Percentiles rank a stretch among this genome's conserved stretches.
Conservation (phyloP, 2,329 filamentous ascomycete genomes). For the Coniella vitis region DNA sequence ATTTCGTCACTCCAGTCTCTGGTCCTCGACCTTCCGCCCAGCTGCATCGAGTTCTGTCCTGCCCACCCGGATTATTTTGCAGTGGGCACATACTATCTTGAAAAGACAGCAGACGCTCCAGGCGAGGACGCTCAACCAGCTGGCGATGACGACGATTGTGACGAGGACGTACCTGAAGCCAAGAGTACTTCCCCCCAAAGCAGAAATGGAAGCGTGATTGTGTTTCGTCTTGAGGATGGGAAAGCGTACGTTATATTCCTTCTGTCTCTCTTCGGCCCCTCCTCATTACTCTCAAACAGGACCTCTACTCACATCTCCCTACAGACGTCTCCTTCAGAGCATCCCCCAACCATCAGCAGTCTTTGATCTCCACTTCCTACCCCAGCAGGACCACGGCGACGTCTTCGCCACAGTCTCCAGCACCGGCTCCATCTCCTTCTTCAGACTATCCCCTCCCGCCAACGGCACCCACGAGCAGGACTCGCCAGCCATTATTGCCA, state of each 20-base stretch:
- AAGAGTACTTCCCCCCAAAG: conserved; percentile 41
- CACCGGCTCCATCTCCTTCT: conserved; percentile 63
- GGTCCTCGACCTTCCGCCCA: conserved; percentile 61
- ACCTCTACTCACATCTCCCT: conserved; percentile 17
- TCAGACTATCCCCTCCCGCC: conserved; percentile 37
- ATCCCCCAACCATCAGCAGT: conserved; percentile 63
- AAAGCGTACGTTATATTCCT: conserved; percentile 46
- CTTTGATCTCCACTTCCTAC: conserved; percentile 78
- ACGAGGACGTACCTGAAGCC: conserved; percentile 21
- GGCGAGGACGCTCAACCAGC: neutral
- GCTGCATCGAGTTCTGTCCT: conserved; percentile 70
- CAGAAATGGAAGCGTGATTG: conserved; percentile 66
- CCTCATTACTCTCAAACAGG: conserved; percentile 4
- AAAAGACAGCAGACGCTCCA: conserved; percentile 34
- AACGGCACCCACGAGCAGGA: neutral
- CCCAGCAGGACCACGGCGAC: conserved; percentile 34
- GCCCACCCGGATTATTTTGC: conserved; percentile 58
- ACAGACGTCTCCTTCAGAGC: conserved; percentile 51
- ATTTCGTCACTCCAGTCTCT: conserved; percentile 41
- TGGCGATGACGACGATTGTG: conserved; percentile 14
- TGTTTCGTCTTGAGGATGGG: conserved; percentile 51
- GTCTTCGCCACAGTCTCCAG: conserved; percentile 73
- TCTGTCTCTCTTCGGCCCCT: no score
- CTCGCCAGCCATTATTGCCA: conserved; percentile 19
- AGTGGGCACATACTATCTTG: conserved; percentile 77